Base-by-base conservation (phyloP, 163 green algal species). In the Prototheca stagnorum region DNA sequence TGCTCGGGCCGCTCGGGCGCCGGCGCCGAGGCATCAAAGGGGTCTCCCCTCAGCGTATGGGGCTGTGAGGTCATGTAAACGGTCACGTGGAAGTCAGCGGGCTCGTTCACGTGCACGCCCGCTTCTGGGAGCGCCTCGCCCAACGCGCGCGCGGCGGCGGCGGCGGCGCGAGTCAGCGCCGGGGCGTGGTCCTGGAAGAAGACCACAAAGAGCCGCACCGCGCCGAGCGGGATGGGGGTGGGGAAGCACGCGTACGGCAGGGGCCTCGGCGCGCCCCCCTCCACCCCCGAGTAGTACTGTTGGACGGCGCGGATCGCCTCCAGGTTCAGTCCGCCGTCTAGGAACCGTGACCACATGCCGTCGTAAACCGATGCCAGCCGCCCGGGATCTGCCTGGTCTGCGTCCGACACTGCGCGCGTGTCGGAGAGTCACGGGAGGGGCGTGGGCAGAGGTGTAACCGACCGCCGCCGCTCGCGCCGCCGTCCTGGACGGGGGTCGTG, bases 41-140 rank as follows among this genome's bases (percentile, higher is more conserved):
- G 54, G 26, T 62, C 41, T 14, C 47, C 47, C 16, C 54, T 26
- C 24, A 62, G 31, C 5, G 54, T 62, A 47, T 56, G 47, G 2
- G 54, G 54, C 47, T 62, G 54, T 20, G 24, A 44, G 33, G 47
- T 49, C 54, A 62, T 62, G 47, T 47, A 64, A 5, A 69, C 44
- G 12, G 61, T 69, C 19, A 69, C 59, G 35, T 69, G 61, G 25
- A 61, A 69, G 49, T 69, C 54, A 4, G 39, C 45, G 14, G 49
- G 49, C 19, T 51, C 41, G 49, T 62, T 69, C 24, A 54, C 16
- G 44, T 69, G 61, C 4, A 54, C 22, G 23, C 25, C 34, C 11
- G 24, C 20, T 16, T 35, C 50, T 42, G 53, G 61, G 26, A 69
- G 41, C 16, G 28, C 35, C 3, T 28, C 35, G 24, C 46, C 28